Percentiles rank a stretch among this genome's conserved stretches.
These are phyloP conservation scores for Cladosporium sp. DNA, from an alignment of 2,329 filamentous ascomycete species.

Conservation along the genomic window DNA sequence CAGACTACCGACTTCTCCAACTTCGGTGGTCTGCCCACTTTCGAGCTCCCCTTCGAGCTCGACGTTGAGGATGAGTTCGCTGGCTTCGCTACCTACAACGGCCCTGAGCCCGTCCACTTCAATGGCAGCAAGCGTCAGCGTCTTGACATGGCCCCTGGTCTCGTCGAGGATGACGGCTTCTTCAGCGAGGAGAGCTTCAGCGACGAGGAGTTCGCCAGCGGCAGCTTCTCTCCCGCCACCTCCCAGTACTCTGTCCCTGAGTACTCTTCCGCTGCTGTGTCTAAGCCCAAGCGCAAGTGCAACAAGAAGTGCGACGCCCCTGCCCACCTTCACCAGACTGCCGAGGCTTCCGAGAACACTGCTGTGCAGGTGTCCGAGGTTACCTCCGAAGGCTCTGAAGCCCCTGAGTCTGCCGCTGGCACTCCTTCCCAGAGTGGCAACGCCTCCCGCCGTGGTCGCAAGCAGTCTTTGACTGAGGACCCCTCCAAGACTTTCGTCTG, in stretches of 20 bases:
- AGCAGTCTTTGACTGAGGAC: slow-evolving; percentile 97
- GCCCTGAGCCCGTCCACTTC: slow-evolving; percentile 63
- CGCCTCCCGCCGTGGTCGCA: slow-evolving; percentile 88
- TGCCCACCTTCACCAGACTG: slow-evolving; percentile 51
- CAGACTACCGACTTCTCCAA: slow-evolving; percentile 49
- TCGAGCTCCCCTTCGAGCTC: slow-evolving; percentile 85
- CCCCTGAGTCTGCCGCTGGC: slow-evolving; percentile 33
- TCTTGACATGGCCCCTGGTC: slow-evolving; percentile 66
- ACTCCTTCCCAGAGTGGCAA: slow-evolving; percentile 47
- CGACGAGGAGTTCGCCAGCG: slow-evolving; percentile 66
- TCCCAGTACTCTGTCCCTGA: slow-evolving; percentile 49
- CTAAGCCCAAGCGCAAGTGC: slow-evolving; percentile 35
- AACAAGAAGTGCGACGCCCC: slow-evolving; percentile 44
- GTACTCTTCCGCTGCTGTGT: slow-evolving; percentile 30
- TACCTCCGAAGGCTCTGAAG: slow-evolving; percentile 38
- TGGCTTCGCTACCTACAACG: slow-evolving; percentile 69
- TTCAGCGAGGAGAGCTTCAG: slow-evolving; percentile 75
- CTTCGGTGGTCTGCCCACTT: slow-evolving; percentile 66
- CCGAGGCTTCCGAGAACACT: slow-evolving; percentile 46
- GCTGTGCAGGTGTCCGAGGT: slow-evolving; percentile 41
- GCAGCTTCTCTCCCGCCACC: slow-evolving; percentile 64
- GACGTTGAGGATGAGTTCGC: slow-evolving; percentile 90
- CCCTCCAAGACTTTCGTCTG: slow-evolving; percentile 98
- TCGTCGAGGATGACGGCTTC: slow-evolving; percentile 71
- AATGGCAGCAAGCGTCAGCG: slow-evolving; percentile 70